Percentiles rank a stretch among this genome's conserved stretches.
Evolutionary conservation across 2,329 filamentous ascomycete genomes (phyloP).

Genomic region (Colletotrichum sp.): DNA sequence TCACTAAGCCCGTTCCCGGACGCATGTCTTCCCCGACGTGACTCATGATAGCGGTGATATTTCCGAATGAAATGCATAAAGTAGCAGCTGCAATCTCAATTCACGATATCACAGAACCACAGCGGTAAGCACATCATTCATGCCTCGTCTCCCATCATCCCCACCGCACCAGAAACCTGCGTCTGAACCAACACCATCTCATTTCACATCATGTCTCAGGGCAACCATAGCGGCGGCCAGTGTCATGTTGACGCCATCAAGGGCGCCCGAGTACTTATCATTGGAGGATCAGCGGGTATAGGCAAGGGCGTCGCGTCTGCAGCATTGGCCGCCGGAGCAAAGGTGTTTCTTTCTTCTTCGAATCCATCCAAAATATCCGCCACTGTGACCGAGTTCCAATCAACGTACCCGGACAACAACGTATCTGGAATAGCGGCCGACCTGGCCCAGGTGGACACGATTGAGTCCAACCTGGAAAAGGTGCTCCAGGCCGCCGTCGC

Average conservation of each 20-base stretch:
- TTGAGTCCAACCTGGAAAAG: neutral
- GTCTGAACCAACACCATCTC: neutral
- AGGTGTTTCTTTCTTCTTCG: neutral
- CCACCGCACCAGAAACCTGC: neutral
- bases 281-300: neutral
- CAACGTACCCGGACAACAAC: neutral
- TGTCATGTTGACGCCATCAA: neutral
- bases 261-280: neutral
- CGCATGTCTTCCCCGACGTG: neutral
- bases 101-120: neutral
- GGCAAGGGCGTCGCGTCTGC: neutral
- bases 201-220: neutral
- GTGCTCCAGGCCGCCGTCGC: neutral
- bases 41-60: neutral
- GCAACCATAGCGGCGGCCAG: neutral
- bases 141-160: neutral
- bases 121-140: neutral
- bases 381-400: neutral
- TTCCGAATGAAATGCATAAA: neutral
- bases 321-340: neutral
- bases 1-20: neutral
- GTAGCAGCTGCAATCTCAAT: neutral
- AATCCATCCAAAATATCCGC: neutral
- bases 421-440: neutral
- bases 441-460: neutral